A percentile compares a stretch with the other conserved stretches of the same genome.
Evolutionary conservation across 2,329 filamentous ascomycete species (phyloP).

Genomic region (Acrocalymma vagum): DNA sequence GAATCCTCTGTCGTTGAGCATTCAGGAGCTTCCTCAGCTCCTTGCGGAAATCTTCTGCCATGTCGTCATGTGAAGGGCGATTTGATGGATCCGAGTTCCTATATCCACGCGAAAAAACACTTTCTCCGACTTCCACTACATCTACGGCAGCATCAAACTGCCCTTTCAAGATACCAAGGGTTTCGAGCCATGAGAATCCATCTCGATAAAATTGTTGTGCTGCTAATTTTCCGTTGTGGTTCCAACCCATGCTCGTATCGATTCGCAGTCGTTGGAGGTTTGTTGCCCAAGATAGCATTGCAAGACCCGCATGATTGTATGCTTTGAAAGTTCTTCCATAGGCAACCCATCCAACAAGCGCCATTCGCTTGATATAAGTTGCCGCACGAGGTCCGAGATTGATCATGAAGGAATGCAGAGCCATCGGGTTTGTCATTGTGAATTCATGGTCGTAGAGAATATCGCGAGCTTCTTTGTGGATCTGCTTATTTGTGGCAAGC

Average conservation of each 20-base stretch:
- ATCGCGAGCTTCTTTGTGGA: conserved; percentile 31
- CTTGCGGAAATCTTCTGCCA: conserved; percentile 18
- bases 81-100: no score
- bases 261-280: conserved; percentile 38
- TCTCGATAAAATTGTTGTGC: conserved; percentile 46
- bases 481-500: conserved; percentile 39
- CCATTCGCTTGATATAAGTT: conserved; percentile 31
- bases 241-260: conserved; percentile 18
- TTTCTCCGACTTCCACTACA: conserved; percentile 20
- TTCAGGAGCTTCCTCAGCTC: conserved; percentile 28
- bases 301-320: conserved; percentile 45
- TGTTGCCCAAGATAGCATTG: conserved; percentile 34
- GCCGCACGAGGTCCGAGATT: conserved; percentile 35
- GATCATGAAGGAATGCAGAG: conserved; percentile 42
- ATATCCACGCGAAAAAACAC: no score
- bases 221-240: conserved; percentile 6
- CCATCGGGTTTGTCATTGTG: conserved; percentile 31
- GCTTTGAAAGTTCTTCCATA: conserved; percentile 31
- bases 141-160: conserved; percentile 39
- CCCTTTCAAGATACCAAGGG: conserved; percentile 33
- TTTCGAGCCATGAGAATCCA: conserved; percentile 47
- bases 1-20: conserved; percentile 26
- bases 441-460: conserved; percentile 43
- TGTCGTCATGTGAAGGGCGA: no score
- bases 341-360: conserved; percentile 33